Evolutionary conservation across 371 early-diverging fungal genomes (phyloP), one percentile per base, ranked within the genome.

Genomic region (Rhizomucor pusillus): DNA sequence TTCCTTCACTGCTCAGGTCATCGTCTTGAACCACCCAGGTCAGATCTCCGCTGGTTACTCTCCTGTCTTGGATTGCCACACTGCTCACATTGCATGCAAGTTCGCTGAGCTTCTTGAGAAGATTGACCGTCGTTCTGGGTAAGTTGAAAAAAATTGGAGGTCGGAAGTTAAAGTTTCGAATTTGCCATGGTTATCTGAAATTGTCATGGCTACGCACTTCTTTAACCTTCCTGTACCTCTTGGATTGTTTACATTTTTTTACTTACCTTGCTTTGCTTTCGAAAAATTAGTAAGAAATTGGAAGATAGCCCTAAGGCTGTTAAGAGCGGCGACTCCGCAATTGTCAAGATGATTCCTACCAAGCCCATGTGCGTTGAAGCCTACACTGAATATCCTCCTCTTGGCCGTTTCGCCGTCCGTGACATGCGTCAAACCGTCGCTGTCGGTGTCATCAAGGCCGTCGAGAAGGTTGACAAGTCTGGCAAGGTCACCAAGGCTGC

Each of bases 331-430:
- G 94, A 94, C 72, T 90, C 94, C 55, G 93, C 93, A 71, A 91
- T 94, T 73, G 93, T 95, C 82, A 88, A 90, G 87, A 82, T 94
- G 86, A 62, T 91, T 69, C 95, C 94, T 59, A 82, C 90, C 80
- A 94, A 94, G 90, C 95, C 96, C 66, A 84, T 95, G 87, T 93
- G 93, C 82, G 94, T 95, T 65, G 96, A 95, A 80, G 59, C 94
- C 62, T 95, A 87, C 84, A 71, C 85, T 58, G 90, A 92, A 68
- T 94, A 90, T 79, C 91, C 94, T 52, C 90, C 93, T 62, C 89
- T 94, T 47, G 94, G 95, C 71, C 92, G 95, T 79, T 95, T 95
- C 84, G 94, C 93, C 74, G 91, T 95, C 80, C 92, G 95, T 87
- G 94, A 94, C 72, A 91, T 92, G 93, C 82, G 95, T 81, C 90